Base-by-base conservation (phyloP, 2,329 filamentous ascomycete genomes). In the Rutstroemia sp. region DNA sequence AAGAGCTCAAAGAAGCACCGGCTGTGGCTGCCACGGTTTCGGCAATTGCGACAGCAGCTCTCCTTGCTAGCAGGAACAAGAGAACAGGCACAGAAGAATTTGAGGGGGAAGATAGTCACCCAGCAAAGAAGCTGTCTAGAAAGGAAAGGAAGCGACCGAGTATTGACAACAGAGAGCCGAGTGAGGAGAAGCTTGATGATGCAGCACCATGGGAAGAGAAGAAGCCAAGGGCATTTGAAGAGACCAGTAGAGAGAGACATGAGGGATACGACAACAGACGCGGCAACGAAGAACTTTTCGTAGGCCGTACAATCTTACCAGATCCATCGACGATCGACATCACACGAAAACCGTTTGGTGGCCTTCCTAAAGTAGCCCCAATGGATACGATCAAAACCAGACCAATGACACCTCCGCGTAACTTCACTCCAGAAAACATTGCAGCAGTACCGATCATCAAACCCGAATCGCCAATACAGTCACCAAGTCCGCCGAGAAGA, bases 121-220 rank as follows among this genome's bases (percentile, higher is more conserved):
- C 67, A 19, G 60, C 60, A 5, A 70, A 69, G 58, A 73, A 63
- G 36, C 25, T 70, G 57, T 68, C 64, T 42, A 72, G 70, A 58
- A 72, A 72, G 54, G 70, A 73, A 50, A 68, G 67, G 57, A 65
- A 70, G 46, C 71, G 71, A 36, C 72, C 72, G 66, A 67, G 66
- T 48, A 65, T 72, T 58, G 75, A 76, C 61, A 73, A 73, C 59
- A 69, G 71, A 59, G 64, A 69, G 38, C 56, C 69, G 12, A 65
- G 65, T 49, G 73, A 77, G 46, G 74, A 77, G 60, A 63, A 75
- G 30, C 75, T 76, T 64, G 73, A 78, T 59, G 73, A 77, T 61
- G 67, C 73, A 51, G 67, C 70, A 16, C 64, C 76, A 25, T 75
- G 74, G 74, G 73, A 78, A 62, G 72, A 71, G 23, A 69, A 70